Evolutionary conservation across 768 basidiomycete genomes (phyloP).

Genomic region (Podaxis sp.): DNA sequence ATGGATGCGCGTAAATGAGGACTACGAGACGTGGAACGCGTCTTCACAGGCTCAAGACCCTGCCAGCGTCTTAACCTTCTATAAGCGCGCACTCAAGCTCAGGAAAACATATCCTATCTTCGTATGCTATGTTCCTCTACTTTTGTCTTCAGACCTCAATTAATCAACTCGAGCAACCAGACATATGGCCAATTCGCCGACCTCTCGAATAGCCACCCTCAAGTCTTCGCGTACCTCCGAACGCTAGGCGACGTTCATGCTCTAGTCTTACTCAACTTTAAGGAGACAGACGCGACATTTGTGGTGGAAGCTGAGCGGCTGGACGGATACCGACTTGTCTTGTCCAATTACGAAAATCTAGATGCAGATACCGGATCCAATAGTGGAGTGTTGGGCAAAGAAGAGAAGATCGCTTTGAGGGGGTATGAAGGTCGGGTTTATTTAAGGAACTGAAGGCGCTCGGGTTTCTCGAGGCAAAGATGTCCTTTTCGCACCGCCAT

Average conservation of each 20-base stretch:
- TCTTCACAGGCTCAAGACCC: constrained; percentile 42
- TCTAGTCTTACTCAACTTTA: constrained; percentile 51
- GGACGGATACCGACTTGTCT: constrained; percentile 17
- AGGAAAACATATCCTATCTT: constrained; percentile 55
- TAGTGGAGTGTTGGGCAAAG: background rate
- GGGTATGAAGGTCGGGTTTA: constrained; percentile 36
- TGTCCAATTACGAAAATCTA: constrained; percentile 29
- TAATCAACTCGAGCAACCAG: constrained; percentile 25
- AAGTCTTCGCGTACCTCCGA: constrained; percentile 56
- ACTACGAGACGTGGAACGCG: constrained; percentile 61
- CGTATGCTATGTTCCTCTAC: constrained; percentile 32
- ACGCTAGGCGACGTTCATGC: constrained; percentile 32
- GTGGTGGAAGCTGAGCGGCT: constrained; percentile 13
- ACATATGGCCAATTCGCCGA: constrained; percentile 61
- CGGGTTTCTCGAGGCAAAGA: background rate
- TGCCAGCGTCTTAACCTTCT: constrained; percentile 60
- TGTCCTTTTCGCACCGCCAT: background rate
- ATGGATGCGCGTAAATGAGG: constrained; percentile 77
- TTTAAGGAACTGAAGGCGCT: constrained; percentile 8
- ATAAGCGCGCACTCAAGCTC: constrained; percentile 50
- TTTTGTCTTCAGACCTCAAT: background rate
- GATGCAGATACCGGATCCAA: background rate
- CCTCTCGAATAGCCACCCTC: constrained; percentile 41
- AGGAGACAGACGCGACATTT: constrained; percentile 24
- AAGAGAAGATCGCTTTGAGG: constrained; percentile 18